Evolutionary conservation across 2,329 filamentous ascomycete genomes (phyloP), one percentile per base, ranked within the genome.

Genomic region (Cylindrodendrum hubeiense): DNA sequence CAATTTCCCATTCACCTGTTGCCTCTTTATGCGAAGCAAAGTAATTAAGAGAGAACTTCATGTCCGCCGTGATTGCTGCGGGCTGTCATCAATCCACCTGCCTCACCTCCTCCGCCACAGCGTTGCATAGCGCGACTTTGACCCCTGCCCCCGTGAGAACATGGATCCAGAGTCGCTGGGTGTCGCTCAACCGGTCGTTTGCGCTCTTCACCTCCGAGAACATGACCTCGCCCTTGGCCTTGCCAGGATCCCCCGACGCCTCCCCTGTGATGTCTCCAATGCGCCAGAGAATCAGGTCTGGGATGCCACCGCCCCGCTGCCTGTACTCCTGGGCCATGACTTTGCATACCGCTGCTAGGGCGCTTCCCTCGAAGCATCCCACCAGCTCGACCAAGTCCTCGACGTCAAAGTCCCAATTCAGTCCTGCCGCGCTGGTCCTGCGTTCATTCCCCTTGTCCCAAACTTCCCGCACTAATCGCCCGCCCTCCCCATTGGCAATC

Each of bases 241-340:
- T 76, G 74, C 68, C 66, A 66, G 78, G 67, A 49, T 69, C 58
- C 70, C 68, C 61, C 47, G 30, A 39, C 34, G 68, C 67, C 28
- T 77, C 74, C 49, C 72, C 77, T 63, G 75, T 69, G 4, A 74
- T 67, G 55, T 74, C 69, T 34, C 57, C 50, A 33, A 70, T 74
- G 73, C 89, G 88, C 96, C 96, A 99, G 3, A 99, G 85, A 68
- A 99, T 92, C 67, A 99, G 81, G 83, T 99, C 96, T 4, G 96
- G 96, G 66, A 99, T 91, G 0, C 96, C 96, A 17, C 94, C 92
- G 4, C 93, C 93, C 53, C 96, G 84, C 72, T 93, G 91, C 68
- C 90, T 89, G 80, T 99, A 99, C 78, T 99, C 96, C 80, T 99
- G 95, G 43, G 94, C 95, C 86, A 98, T 90, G 43, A 98, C 94